These are phyloP conservation scores for Nothomitra cinnamomea DNA, from an alignment of 2,329 filamentous ascomycete species.

Conservation along the genomic window DNA sequence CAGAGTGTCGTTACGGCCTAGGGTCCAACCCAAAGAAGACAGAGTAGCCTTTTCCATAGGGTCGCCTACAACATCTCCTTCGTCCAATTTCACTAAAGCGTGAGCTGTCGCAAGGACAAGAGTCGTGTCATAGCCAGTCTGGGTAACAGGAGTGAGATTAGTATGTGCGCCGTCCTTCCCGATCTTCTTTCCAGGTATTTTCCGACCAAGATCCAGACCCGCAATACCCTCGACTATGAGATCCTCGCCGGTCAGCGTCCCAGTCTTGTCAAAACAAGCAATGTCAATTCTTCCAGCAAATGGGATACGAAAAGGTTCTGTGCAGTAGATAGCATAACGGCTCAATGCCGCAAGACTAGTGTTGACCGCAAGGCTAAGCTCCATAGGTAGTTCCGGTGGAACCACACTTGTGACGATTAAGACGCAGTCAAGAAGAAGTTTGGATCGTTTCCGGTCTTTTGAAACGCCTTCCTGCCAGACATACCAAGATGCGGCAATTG, in stretches of 20 bases:
- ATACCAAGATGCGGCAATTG: conserved; percentile 95
- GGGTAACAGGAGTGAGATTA: conserved; percentile 52
- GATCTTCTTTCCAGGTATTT: conserved; percentile 17
- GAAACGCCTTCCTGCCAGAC: conserved; percentile 94
- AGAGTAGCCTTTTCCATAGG: conserved; percentile 98
- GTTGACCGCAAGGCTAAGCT: conserved; percentile 91
- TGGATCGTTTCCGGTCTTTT: conserved; percentile 90
- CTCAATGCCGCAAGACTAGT: conserved; percentile 88
- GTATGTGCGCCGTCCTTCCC: conserved; percentile 73
- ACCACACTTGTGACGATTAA: conserved; percentile 97
- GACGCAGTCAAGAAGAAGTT: conserved; percentile 90
- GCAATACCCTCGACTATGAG: conserved; percentile 94
- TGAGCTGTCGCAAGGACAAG: conserved; percentile 90
- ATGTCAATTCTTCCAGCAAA: conserved; percentile 90
- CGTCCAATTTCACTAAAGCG: conserved; percentile 86
- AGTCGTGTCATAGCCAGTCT: conserved; percentile 65
- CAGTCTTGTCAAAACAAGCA: conserved; percentile 97
- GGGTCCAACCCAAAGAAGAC: conserved; percentile 71
- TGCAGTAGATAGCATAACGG: conserved; percentile 95
- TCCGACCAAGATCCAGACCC: conserved; percentile 58
- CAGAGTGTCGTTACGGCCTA: conserved; percentile 79
- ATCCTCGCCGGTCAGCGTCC: conserved; percentile 90
- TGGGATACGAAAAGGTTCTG: conserved; percentile 94
- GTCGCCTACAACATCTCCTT: conserved; percentile 92
- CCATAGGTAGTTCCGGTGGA: conserved; percentile 96